Evolutionary conservation across 768 basidiomycete genomes (phyloP).

Genomic region (Termitomyces sp.): DNA sequence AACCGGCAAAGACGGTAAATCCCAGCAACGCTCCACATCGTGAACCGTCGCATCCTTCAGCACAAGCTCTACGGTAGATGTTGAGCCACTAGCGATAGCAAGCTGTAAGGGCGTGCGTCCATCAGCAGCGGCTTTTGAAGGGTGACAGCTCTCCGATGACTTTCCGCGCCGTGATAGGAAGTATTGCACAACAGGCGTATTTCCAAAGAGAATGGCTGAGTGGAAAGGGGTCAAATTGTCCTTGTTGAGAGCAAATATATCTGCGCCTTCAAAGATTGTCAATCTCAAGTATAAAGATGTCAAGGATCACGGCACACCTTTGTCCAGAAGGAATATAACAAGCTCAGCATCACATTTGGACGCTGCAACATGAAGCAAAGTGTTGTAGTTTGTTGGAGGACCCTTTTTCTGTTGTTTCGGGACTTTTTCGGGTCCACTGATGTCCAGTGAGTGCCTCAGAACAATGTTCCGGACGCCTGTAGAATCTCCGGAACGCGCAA

Average conservation of each 20-base stretch:
- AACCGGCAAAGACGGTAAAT: slow-evolving; percentile 18
- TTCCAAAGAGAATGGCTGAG: slow-evolving; percentile 31
- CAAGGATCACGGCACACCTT: slow-evolving; percentile 24
- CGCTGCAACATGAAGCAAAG: slow-evolving; percentile 36
- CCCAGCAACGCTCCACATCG: slow-evolving; percentile 36
- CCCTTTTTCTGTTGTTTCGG: slow-evolving; percentile 23
- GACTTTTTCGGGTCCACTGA: slow-evolving; percentile 29
- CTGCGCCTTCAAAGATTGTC: slow-evolving; percentile 27
- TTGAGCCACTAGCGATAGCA: slow-evolving; percentile 29
- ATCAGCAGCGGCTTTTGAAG: slow-evolving; percentile 34
- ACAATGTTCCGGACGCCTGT: slow-evolving; percentile 25
- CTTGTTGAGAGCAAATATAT: slow-evolving; percentile 29
- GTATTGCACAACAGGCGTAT: slow-evolving; percentile 30
- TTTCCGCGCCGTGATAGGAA: slow-evolving; percentile 32
- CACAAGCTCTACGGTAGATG: slow-evolving; percentile 30
- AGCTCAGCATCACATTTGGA: slow-evolving; percentile 29
- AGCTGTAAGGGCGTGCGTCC: slow-evolving; percentile 36
- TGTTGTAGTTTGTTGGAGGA: slow-evolving; percentile 23
- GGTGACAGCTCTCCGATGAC: slow-evolving; percentile 31
- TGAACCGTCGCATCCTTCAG: slow-evolving; percentile 39
- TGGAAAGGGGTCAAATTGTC: slow-evolving; percentile 35
- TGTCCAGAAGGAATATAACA: slow-evolving; percentile 33
- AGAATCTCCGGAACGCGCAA: slow-evolving; percentile 26
- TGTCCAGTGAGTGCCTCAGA: slow-evolving; percentile 30
- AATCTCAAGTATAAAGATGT: not conserved